Percentiles rank a stretch among this genome's conserved stretches.
Conservation (phyloP, 257 asterid genomes). For the Mentha longifolia region DNA sequence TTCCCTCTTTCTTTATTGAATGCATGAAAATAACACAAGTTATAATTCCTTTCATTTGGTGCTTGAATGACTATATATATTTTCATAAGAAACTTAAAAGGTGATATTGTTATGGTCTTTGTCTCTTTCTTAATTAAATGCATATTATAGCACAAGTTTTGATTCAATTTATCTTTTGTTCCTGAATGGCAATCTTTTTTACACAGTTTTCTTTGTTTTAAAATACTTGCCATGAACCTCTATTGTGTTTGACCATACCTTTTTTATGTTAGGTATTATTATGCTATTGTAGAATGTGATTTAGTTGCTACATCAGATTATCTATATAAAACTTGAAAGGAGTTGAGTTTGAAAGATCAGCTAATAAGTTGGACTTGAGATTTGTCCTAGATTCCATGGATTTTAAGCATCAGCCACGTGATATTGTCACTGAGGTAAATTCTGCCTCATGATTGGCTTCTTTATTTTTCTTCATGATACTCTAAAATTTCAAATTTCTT, state of each 20-base stretch:
- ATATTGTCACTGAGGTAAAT: conserved; percentile 81
- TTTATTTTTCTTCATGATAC: neutral
- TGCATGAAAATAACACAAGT: conserved; percentile 8
- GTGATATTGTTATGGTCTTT: no score
- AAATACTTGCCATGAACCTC: neutral
- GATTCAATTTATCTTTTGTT: neutral
- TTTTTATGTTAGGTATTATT: conserved; percentile 70
- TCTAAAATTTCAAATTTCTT: conserved; percentile 2
- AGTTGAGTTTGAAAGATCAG: conserved; percentile 89
- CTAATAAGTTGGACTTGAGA: conserved; percentile 87
- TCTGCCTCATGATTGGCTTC: conserved; percentile 14
- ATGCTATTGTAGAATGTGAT: conserved; percentile 88
- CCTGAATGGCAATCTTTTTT: neutral
- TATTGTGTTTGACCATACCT: conserved; percentile 3
- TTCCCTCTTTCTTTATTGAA: neutral
- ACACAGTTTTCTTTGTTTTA: neutral
- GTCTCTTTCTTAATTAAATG: no score
- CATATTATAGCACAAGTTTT: neutral
- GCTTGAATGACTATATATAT: neutral
- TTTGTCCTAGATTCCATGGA: conserved; percentile 93
- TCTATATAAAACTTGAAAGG: conserved; percentile 89
- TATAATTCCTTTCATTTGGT: neutral
- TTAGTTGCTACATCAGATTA: conserved; percentile 90
- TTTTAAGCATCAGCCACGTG: conserved; percentile 83
- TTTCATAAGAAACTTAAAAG: no score